A percentile compares a stretch with the other conserved stretches of the same genome.
These are phyloP conservation scores for Verruconis gallopava DNA, from an alignment of 2,329 filamentous ascomycete species.

Conservation along the genomic window DNA sequence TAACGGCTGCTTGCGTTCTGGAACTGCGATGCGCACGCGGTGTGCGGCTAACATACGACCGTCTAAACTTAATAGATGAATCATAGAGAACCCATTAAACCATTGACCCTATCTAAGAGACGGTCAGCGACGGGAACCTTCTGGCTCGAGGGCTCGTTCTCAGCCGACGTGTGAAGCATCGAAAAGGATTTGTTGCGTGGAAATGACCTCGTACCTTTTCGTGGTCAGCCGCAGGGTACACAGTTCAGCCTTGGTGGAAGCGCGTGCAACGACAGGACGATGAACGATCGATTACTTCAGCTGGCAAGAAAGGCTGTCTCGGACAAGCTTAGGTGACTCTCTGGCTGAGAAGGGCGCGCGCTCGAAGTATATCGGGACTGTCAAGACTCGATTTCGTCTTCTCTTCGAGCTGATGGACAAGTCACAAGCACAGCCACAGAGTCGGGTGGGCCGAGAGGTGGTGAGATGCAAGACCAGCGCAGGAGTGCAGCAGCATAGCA, in stretches of 20 bases:
- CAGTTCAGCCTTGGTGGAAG: not conserved
- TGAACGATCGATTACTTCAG: not conserved
- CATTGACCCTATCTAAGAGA: no score
- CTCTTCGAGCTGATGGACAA: not conserved
- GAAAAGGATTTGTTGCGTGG: not conserved
- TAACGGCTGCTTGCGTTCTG: constrained; percentile 23
- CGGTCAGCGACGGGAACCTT: no score
- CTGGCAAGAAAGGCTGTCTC: not conserved
- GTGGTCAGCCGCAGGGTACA: not conserved
- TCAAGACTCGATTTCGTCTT: not conserved
- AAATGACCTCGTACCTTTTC: not conserved
- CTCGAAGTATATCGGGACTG: not conserved
- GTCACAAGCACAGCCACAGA: not conserved
- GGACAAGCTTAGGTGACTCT: no score
- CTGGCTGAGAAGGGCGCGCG: no score
- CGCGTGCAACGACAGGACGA: not conserved
- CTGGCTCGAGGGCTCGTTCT: no score
- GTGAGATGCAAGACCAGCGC: not conserved
- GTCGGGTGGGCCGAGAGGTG: not conserved
- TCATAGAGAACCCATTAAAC: no score
- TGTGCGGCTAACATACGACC: constrained; percentile 20
- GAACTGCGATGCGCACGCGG: constrained; percentile 20
- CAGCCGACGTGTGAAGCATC: not conserved
- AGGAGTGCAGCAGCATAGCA: not conserved
- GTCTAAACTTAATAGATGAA: constrained; percentile 23